Conservation (phyloP, 129 eudicot species). For the Saussurea involucrata region DNA sequence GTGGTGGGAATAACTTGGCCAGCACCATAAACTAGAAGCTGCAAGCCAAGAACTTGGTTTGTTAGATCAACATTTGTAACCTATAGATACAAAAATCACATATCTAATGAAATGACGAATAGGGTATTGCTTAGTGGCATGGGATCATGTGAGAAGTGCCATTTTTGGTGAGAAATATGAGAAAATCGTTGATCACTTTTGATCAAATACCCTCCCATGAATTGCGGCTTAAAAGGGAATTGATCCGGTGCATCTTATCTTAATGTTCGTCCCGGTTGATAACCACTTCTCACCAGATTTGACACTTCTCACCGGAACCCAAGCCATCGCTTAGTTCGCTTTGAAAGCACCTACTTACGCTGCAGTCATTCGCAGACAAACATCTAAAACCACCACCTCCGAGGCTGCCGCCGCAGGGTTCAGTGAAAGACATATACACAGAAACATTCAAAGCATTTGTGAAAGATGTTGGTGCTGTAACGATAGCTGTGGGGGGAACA, state of each 20-base stretch:
- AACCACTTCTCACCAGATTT: too few relatives aligned
- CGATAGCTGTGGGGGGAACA: slow-evolving; percentile 68
- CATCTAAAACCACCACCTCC: slow-evolving; percentile 75
- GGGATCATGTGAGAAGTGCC: too few relatives aligned
- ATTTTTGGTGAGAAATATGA: too few relatives aligned
- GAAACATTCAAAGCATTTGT: slow-evolving; percentile 59
- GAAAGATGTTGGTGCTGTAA: slow-evolving; percentile 57
- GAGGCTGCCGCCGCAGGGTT: slow-evolving; percentile 39
- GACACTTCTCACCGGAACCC: too few relatives aligned
- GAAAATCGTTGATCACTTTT: too few relatives aligned
- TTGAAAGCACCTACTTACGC: slow-evolving; percentile 66
- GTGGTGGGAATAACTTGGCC: slow-evolving; percentile 74
- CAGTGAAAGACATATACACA: slow-evolving; percentile 68
- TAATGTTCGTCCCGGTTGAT: too few relatives aligned
- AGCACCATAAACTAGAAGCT: slow-evolving; percentile 90
- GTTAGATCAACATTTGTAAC: slow-evolving; percentile 5
- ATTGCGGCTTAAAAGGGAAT: too few relatives aligned
- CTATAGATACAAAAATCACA: not conserved
- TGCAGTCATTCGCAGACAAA: slow-evolving; percentile 66
- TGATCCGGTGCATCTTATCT: too few relatives aligned
- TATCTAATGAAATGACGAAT: not conserved
- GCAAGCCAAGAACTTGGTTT: slow-evolving; percentile 8
- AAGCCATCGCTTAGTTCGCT: not conserved
- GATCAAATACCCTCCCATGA: too few relatives aligned
- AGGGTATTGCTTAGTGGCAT: not conserved